These are phyloP conservation scores for Pisolithus marmoratus DNA, from an alignment of 768 basidiomycete species.

Conservation along the genomic window DNA sequence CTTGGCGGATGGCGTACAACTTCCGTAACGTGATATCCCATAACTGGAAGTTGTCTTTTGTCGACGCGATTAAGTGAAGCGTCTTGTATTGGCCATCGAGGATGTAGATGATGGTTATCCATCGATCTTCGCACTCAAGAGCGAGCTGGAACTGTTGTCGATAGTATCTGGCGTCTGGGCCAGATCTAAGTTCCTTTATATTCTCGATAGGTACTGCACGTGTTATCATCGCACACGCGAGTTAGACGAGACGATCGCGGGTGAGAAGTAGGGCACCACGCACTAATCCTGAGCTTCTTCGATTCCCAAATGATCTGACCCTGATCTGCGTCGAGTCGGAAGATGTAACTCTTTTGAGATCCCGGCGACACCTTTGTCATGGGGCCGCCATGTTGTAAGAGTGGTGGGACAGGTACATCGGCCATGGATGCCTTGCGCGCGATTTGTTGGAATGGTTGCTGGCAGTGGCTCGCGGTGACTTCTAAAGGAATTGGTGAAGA, in stretches of 20 bases:
- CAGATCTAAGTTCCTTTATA: conserved; percentile 82
- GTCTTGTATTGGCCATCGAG: conserved; percentile 77
- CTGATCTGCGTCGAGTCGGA: conserved; percentile 72
- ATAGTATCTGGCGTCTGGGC: conserved; percentile 64
- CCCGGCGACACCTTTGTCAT: conserved; percentile 84
- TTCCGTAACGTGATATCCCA: conserved; percentile 62
- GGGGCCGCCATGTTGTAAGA: conserved; percentile 56
- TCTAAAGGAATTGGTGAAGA: background rate
- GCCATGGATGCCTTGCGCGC: conserved; percentile 6
- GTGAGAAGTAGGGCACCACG: conserved; percentile 21
- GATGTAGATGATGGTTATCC: conserved; percentile 85
- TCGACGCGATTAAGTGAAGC: conserved; percentile 75
- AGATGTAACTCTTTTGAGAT: conserved; percentile 64
- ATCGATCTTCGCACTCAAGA: conserved; percentile 57
- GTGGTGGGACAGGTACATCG: conserved; percentile 49
- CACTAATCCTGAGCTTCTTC: conserved; percentile 60
- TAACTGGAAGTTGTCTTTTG: conserved; percentile 52
- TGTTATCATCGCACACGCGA: background rate
- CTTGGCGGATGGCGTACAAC: conserved; percentile 59
- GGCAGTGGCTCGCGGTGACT: too few relatives aligned
- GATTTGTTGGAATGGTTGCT: background rate
- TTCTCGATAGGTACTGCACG: conserved; percentile 72
- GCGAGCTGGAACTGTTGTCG: conserved; percentile 64
- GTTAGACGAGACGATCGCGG: background rate
- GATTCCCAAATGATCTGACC: conserved; percentile 79